Percentiles rank a stretch among this genome's conserved stretches.
Conservation (phyloP, 208 protist species). For the Phytomonas francai region DNA sequence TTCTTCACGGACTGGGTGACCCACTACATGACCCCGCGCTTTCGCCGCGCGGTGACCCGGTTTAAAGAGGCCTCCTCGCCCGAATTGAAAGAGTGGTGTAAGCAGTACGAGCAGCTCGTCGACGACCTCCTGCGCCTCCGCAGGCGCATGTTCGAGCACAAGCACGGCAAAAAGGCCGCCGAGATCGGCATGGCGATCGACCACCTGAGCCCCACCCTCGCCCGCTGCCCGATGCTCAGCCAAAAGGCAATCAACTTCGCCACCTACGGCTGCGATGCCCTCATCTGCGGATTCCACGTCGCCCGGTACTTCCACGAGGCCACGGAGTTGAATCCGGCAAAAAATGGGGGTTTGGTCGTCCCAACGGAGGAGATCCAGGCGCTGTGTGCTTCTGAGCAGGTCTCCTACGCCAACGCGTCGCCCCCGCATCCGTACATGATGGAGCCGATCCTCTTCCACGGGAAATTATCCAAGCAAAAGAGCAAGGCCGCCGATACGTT, state of each 20-base stretch:
- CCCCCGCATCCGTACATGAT: slow-evolving; percentile 87
- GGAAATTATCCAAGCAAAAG: slow-evolving; percentile 74
- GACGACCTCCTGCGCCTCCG: slow-evolving; percentile 78
- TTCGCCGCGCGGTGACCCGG: slow-evolving; percentile 55
- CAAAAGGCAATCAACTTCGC: slow-evolving; percentile 88
- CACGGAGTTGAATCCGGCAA: slow-evolving; percentile 82
- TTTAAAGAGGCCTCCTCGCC: slow-evolving; percentile 80
- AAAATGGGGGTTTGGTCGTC: slow-evolving; percentile 60
- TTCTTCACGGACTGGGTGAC: slow-evolving; percentile 70
- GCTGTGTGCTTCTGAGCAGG: slow-evolving; percentile 46
- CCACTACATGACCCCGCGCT: slow-evolving; percentile 68
- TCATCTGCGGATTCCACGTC: slow-evolving; percentile 77
- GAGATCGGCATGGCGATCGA: slow-evolving; percentile 68
- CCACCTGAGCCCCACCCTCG: slow-evolving; percentile 55
- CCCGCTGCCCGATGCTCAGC: slow-evolving; percentile 78
- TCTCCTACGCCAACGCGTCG: slow-evolving; percentile 66
- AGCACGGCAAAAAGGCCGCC: slow-evolving; percentile 54
- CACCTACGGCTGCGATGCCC: slow-evolving; percentile 64
- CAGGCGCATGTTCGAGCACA: slow-evolving; percentile 80
- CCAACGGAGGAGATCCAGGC: slow-evolving; percentile 49
- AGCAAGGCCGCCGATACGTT: slow-evolving; percentile 39
- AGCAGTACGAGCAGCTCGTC: slow-evolving; percentile 82
- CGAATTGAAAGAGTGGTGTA: slow-evolving; percentile 84
- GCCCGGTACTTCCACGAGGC: slow-evolving; percentile 88
- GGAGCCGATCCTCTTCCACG: slow-evolving; percentile 57